Base-by-base conservation (phyloP, 1,139 yeast genomes). In the Scheffersomyces segobiensis region DNA sequence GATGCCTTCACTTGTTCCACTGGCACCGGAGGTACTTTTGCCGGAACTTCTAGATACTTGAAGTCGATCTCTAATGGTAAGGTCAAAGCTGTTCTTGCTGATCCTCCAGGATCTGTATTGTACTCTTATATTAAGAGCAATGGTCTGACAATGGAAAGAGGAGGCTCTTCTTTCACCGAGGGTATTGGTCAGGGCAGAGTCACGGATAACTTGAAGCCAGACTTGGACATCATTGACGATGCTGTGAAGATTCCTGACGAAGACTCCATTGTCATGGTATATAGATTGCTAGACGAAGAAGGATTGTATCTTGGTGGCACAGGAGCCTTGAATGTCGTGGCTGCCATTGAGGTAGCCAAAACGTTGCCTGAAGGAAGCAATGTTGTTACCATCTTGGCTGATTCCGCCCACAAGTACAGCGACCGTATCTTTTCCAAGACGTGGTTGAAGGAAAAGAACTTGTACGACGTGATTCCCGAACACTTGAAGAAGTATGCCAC, bases 181-280 rank as follows among this genome's bases (percentile, higher is more conserved):
- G 98, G 98, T 50, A 91, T 93, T 74, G 98, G 98, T 48, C 98
- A 93, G 75, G 97, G 97, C 53, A 83, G 98, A 66, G 89, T 93
- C 66, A 93, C 98, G 8, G 89, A 85, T 62, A 93, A 93, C 71
- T 82, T 93, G 74, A 79, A 80, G 50, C 91, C 87, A 49, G 97
- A 91, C 62, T 75, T 92, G 46, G 88, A 82, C 19, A 68, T 84
- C 22, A 82, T 91, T 54, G 89, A 92, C 66, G 97, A 90, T 66
- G 95, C 93, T 7, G 74, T 90, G 56, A 82, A 84, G 62, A 86
- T 93, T 56, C 84, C 93, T 0, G 98, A 93, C 72, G 87, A 87
- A 65, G 83, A 85, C 17, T 82, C 90, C 47, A 91, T 93, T 66
- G 85, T 80, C 53, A 93, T 93, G 98, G 78, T 92, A 49, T 93